Base-by-base conservation (phyloP, 805 yeast genomes). In the Hanseniaspora nectarophila region DNA sequence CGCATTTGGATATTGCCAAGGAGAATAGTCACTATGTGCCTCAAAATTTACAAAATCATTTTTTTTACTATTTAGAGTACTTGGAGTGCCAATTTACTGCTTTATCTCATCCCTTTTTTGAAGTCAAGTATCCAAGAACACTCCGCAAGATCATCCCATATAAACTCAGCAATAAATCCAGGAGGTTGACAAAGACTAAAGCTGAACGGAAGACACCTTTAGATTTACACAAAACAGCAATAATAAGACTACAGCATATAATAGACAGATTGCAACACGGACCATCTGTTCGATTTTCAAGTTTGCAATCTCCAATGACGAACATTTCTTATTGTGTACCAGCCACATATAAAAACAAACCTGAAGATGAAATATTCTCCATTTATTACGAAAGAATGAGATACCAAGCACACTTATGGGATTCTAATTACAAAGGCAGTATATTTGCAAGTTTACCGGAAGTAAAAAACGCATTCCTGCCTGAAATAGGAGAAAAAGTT, bases 241-340 rank as follows among this genome's bases (percentile, higher is more conserved):
- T 49, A 16, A 18, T 40, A 18, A 29, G 31, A 13, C 15, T 49
- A 5, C 29, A 39, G 6, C 35, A 32, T 8, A 34, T 49, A 5
- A 40, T 49, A 2, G n/a, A 42, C 18, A 26, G 53, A 42, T 15
- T 49, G 6, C 33, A 49, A 3, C 44, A 44, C 4, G 53, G 46
- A 8, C 53, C 53, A 15, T 21, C 32, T 10, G 51, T 47, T 10
- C n/a, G 32, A 6, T 32, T 24, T 15, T 20, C 33, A 32, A 15
- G 35, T 12, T 40, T 47, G 23, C 43, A 47, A 24, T 20, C 39
- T 15, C 45, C 33, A 47, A 24, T 24, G 24, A 31, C 24, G 15
- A n/a, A 8, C 8, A 18, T 47, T 39, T 16, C 31, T 26, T 40
- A 32, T 12, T 47, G 45, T 33, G 8, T 42, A 15, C 34, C 45